Evolutionary conservation across 2,329 filamentous ascomycete genomes (phyloP), one percentile per base, ranked within the genome.

Genomic region (Fusarium brachygibbosum): DNA sequence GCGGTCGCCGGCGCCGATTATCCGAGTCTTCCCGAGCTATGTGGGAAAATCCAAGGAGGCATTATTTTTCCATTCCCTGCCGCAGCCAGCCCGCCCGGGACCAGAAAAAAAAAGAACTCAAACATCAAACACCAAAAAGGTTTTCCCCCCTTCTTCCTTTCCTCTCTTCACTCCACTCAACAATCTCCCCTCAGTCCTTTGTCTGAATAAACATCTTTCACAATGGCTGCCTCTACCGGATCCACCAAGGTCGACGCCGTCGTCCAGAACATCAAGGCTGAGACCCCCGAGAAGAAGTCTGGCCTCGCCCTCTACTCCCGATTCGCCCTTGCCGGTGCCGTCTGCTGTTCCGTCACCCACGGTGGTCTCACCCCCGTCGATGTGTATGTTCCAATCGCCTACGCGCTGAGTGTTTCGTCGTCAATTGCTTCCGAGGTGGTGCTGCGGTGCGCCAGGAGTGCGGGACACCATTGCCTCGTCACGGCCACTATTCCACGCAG

Each of bases 331-430:
- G 94, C 96, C 78, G 96, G 96, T 85, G 96, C 96, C 77, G 86
- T 98, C 87, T 98, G 96, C 91, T 99, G 96, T 85, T 96, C 94
- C 77, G 86, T 98, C 85, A 99, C 96, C 80, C 96, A 99, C 89
- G 96, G 95, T 83, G 92, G 88, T 50, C 53, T 56, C 28, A 56
- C 53, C 53, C 53, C 44, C 53, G 53, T 50, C 42, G 53, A 50
- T 56, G 53, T 50, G 42, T 56, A 56, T 56, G 53, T 56, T 50
- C 58, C 51, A 41, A 44, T 29, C 19, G 12, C 42, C 44, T 29
- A 29, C 28, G 23, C 32, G 49, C 48, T 38, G 16, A 19, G 12
- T 44, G 11, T 42, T 44, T 44, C 25, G 41, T 35, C 35, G 49
- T 50, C 71, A 75, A 75, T 75, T 67, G 71, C 64, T 63, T 61